Conservation (phyloP, 805 yeast species). For the Kodamaea jinghongensis region DNA sequence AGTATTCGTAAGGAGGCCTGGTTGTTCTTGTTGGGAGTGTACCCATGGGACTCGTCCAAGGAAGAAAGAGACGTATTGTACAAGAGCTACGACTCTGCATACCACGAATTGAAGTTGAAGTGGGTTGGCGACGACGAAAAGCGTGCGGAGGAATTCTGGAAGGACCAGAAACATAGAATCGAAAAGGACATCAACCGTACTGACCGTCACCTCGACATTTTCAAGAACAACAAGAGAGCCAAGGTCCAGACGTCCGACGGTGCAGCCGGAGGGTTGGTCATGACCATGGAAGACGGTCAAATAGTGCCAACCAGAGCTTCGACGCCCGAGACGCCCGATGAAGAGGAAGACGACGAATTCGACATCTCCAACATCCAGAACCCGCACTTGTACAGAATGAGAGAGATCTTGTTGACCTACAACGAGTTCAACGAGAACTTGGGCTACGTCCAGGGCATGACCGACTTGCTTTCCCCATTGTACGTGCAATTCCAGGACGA, state of each 20-base stretch:
- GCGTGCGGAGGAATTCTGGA: conserved; percentile 65
- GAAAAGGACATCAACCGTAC: conserved; percentile 93
- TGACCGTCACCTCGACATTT: conserved; percentile 73
- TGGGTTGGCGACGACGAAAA: conserved; percentile 61
- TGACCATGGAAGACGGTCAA: conserved; percentile 9
- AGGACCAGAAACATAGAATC: conserved; percentile 84
- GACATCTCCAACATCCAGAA: conserved; percentile 68
- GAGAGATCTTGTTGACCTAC: conserved; percentile 80
- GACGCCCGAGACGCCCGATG: conserved; percentile 35
- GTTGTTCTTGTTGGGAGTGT: conserved; percentile 79
- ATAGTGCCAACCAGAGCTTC: conserved; percentile 20
- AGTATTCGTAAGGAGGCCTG: conserved; percentile 71
- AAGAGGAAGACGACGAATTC: conserved; percentile 41
- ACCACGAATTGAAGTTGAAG: conserved; percentile 61
- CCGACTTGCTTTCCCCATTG: conserved; percentile 85
- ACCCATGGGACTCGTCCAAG: conserved; percentile 80
- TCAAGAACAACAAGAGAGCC: conserved; percentile 37
- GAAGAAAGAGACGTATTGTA: conserved; percentile 63
- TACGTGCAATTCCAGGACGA: conserved; percentile 70
- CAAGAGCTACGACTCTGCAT: conserved; percentile 56
- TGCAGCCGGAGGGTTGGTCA: conserved; percentile 11
- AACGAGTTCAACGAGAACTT: conserved; percentile 79
- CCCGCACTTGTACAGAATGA: conserved; percentile 67
- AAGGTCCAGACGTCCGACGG: conserved; percentile 20
- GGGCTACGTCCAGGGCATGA: conserved; percentile 98